These are phyloP conservation scores for Kappamyces sp. DNA, from an alignment of 192 early-diverging fungal species.

Conservation along the genomic window DNA sequence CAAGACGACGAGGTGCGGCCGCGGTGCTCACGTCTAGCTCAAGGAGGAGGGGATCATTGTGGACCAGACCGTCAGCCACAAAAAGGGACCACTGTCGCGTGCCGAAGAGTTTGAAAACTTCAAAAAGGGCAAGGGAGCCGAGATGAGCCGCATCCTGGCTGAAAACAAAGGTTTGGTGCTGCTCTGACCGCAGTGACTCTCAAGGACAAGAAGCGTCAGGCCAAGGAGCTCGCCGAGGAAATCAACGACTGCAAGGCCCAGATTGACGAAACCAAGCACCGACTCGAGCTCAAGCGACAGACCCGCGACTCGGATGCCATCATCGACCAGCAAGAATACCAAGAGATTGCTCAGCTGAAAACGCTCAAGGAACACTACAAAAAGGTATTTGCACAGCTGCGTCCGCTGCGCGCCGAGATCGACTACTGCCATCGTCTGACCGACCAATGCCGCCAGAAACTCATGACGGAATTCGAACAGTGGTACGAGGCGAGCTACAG, in stretches of 20 bases:
- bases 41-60: not conserved
- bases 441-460: constrained; percentile 50
- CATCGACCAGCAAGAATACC: constrained; percentile 53
- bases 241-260: constrained; percentile 41
- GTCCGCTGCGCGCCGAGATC: constrained; percentile 35
- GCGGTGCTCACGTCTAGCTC: not conserved
- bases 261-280: constrained; percentile 38
- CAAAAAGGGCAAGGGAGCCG: constrained; percentile 45
- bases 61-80: constrained; percentile 15
- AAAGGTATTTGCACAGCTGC: constrained; percentile 31
- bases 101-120: constrained; percentile 58
- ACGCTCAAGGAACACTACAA: constrained; percentile 41
- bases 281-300: constrained; percentile 27
- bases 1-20: too few relatives aligned
- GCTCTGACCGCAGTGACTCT: constrained; percentile 28
- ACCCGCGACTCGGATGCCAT: constrained; percentile 23
- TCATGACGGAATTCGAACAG: constrained; percentile 55
- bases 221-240: constrained; percentile 33
- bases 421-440: constrained; percentile 47
- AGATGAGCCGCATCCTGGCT: constrained; percentile 44
- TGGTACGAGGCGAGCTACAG: constrained; percentile 51
- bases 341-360: constrained; percentile 33
- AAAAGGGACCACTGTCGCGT: constrained; percentile 24
- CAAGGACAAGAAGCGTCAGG: constrained; percentile 43
- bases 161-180: constrained; percentile 50